phyloP scores from a whole-genome alignment of 495 filamentous ascomycete species.

The Evernia prunastri region DNA sequence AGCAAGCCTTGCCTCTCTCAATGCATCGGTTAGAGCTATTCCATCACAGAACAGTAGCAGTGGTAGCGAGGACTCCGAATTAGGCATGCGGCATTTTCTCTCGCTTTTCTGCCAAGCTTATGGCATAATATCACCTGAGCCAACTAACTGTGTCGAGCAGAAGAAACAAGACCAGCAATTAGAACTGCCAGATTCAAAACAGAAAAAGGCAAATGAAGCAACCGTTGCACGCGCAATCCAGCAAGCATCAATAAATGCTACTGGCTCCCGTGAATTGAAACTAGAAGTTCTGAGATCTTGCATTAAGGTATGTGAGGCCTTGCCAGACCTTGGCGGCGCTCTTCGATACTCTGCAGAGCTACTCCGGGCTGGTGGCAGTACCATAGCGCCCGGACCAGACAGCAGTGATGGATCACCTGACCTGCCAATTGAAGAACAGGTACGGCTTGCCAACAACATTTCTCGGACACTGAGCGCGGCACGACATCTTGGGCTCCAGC shows the following conservation, averaged over 20 bases:
- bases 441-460: slow-evolving; percentile 73
- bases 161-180: slow-evolving; percentile 5
- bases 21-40: slow-evolving; percentile 13
- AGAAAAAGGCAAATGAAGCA: slow-evolving; percentile 33
- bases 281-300: slow-evolving; percentile 76
- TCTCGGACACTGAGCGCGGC: slow-evolving; percentile 72
- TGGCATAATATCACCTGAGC: slow-evolving; percentile 19
- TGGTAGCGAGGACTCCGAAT: slow-evolving; percentile 12
- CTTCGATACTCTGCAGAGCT: slow-evolving; percentile 78
- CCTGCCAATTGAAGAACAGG: slow-evolving; percentile 75
- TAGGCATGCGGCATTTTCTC: slow-evolving; percentile 27
- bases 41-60: neutral
- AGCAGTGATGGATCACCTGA: slow-evolving; percentile 54
- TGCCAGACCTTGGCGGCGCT: slow-evolving; percentile 86
- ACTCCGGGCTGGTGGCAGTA: slow-evolving; percentile 70
- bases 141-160: neutral
- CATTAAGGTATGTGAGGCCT: slow-evolving; percentile 85
- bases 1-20: slow-evolving; percentile 64
- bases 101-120: slow-evolving; percentile 27
- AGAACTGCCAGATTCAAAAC: slow-evolving; percentile 8
- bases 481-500: slow-evolving; percentile 59
- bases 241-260: slow-evolving; percentile 49
- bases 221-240: slow-evolving; percentile 45
- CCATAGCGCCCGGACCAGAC: slow-evolving; percentile 63
- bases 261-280: slow-evolving; percentile 66